Evolutionary conservation across 1,139 yeast genomes (phyloP).

Genomic region (Pichia inconspicua): DNA sequence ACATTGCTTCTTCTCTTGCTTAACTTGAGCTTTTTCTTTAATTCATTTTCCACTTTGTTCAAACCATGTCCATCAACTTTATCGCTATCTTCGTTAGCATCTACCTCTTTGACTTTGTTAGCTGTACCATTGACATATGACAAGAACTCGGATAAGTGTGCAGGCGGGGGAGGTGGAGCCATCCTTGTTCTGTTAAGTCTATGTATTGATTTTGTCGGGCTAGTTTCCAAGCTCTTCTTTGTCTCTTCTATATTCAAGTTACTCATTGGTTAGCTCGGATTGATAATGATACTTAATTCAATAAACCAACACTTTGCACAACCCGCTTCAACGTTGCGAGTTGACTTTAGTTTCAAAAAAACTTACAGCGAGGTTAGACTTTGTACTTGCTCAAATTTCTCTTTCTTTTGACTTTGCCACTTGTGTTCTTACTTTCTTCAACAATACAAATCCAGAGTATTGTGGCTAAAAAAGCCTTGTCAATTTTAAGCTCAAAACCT

Average conservation of each 20-base stretch:
- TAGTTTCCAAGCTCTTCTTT: not conserved
- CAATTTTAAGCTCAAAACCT: too few relatives aligned
- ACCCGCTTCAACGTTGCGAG: not conserved
- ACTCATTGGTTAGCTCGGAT: not conserved
- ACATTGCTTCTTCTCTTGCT: not conserved
- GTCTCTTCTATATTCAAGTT: not conserved
- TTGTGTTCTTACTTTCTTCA: too few relatives aligned
- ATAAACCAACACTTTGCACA: too few relatives aligned
- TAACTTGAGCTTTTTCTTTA: not conserved
- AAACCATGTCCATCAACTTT: not conserved
- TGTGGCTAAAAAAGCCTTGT: too few relatives aligned
- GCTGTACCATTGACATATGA: slow-evolving; percentile 33
- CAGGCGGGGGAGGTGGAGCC: slow-evolving; percentile 29
- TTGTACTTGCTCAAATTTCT: too few relatives aligned
- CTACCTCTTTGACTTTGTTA: not conserved
- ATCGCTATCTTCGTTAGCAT: not conserved
- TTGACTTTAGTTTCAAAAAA: too few relatives aligned
- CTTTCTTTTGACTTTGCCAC: too few relatives aligned
- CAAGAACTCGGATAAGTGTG: slow-evolving; percentile 51
- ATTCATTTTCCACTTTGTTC: not conserved
- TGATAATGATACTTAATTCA: too few relatives aligned
- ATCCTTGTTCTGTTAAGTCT: not conserved
- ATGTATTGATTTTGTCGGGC: not conserved
- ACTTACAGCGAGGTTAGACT: too few relatives aligned
- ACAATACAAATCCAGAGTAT: too few relatives aligned